Conservation (phyloP, 2,329 filamentous ascomycete species). For the Phialophora tarda region DNA sequence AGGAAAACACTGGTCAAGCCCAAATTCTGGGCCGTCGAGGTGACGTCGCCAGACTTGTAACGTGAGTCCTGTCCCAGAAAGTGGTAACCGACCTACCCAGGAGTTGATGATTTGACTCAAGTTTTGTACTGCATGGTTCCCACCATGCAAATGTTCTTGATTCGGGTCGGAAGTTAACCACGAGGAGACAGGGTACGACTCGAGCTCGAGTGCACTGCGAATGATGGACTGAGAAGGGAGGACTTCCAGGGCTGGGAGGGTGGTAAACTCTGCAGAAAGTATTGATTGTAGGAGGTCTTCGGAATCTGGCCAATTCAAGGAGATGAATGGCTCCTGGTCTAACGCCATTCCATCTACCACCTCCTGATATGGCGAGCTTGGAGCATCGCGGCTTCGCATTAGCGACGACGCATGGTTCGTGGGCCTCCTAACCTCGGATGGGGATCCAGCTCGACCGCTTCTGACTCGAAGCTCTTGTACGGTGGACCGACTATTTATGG, state of each 20-base stretch:
- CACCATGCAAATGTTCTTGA: constrained; percentile 13
- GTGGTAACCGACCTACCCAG: constrained; percentile 4
- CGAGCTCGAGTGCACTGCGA: not conserved
- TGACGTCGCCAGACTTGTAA: constrained; percentile 50
- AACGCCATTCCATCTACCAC: not conserved
- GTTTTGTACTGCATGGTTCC: constrained; percentile 18
- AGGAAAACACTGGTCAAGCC: constrained; percentile 55
- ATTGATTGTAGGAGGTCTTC: constrained; percentile 24
- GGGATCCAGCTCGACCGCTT: not conserved
- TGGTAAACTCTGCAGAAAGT: constrained; percentile 22
- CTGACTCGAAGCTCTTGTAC: not conserved
- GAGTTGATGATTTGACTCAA: constrained; percentile 24
- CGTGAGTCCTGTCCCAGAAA: not conserved
- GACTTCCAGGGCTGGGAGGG: constrained; percentile 19
- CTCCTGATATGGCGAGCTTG: not conserved
- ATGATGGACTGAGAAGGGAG: constrained; percentile 23
- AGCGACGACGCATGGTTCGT: not conserved
- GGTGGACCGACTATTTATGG: not conserved
- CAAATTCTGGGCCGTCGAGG: constrained; percentile 51
- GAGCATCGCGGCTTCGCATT: not conserved
- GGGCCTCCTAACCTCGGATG: not conserved
- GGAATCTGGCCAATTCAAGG: constrained; percentile 28
- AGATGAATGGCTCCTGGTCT: not conserved
- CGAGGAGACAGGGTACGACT: constrained; percentile 1
- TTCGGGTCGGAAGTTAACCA: constrained; percentile 8